Evolutionary conservation across 164 flowering plant genomes (phyloP), one percentile per base, ranked within the genome.

Genomic region (Dillenia suffruticosa): DNA sequence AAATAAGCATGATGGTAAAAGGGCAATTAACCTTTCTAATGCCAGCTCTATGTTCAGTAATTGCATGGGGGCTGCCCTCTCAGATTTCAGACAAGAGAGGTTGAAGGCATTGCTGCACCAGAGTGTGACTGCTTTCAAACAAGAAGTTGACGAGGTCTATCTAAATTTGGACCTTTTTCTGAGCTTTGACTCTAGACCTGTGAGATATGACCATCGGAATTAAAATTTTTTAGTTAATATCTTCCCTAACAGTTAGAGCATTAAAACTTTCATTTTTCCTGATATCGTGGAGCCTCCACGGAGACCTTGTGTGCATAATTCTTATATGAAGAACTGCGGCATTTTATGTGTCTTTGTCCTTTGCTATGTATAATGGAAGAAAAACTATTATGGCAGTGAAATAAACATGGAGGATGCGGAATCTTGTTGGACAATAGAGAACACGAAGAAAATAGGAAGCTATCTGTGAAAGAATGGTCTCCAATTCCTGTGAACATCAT

Each of bases 141-240:
- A 71, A 22, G 89, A 85, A 81, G 86, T 87, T 68, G 86, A 90
- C 68, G 87, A 85, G 91, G 93, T 90, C 22, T 19, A 19, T 19
- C 22, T 19, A 75, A 15, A 43, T 59, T 40, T 46, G 3, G 44
- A 12, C 67, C 43, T 54, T 12, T 43, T 52, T 8, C 24, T 45
- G 22, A 19, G 22, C 22, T 11, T 16, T 19, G 44, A 56, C 9
- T 43, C 14, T n/a, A 22, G 9, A 49, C 22, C 40, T 46, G 5
- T n/a, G 17, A 4, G 54, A 15, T 22, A n/a, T 6, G 17, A 9
- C 17, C 1, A 51, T 14, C 9, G 9, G 9, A 51, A n/a, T 51
- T n/a, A n/a, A n/a, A 9, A 51, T 51, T n/a, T 51, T 51, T 51
- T n/a, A 12, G 19, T n/a, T 14, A 12, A 12, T 9, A 9, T 51